These are phyloP conservation scores for Platanthera zijinensis DNA, from an alignment of 106 monocot species.

Conservation along the genomic window DNA sequence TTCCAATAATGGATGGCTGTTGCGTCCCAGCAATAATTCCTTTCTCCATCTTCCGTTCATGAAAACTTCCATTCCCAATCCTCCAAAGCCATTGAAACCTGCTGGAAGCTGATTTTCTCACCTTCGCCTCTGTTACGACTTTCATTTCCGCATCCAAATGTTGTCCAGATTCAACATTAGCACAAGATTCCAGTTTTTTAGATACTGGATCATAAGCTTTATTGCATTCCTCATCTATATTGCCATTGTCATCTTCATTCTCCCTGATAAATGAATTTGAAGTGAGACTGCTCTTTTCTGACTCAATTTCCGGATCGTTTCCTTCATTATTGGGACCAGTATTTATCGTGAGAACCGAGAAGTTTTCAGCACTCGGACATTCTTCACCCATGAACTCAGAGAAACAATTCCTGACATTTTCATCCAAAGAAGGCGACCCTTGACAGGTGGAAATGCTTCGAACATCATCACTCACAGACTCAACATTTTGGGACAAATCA, in stretches of 20 bases:
- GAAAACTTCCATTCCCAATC: constrained; percentile 22
- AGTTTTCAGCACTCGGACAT: constrained; percentile 19
- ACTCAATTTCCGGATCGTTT: constrained; percentile 29
- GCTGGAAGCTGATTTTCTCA: constrained; percentile 15
- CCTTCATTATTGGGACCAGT: constrained; percentile 19
- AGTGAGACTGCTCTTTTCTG: constrained; percentile 33
- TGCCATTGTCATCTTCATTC: constrained; percentile 18
- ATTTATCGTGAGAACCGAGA: constrained; percentile 18
- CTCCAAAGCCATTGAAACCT: constrained; percentile 53
- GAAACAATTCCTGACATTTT: constrained; percentile 12
- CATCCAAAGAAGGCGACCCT: constrained; percentile 8
- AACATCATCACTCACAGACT: background rate
- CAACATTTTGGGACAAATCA: constrained; percentile 20
- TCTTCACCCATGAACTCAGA: constrained; percentile 12
- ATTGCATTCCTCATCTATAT: constrained; percentile 14
- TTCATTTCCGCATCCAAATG: constrained; percentile 11
- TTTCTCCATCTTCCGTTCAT: constrained; percentile 23
- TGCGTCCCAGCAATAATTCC: background rate
- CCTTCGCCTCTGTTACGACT: constrained; percentile 3
- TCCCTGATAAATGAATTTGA: constrained; percentile 31
- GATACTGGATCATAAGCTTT: background rate
- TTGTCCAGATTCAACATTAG: background rate
- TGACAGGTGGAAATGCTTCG: background rate
- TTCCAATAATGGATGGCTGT: constrained; percentile 7
- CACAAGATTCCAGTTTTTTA: background rate